A percentile compares a stretch with the other conserved stretches of the same genome.
phyloP scores from a whole-genome alignment of 805 yeast genomes.

The Teunomyces cretensis region DNA sequence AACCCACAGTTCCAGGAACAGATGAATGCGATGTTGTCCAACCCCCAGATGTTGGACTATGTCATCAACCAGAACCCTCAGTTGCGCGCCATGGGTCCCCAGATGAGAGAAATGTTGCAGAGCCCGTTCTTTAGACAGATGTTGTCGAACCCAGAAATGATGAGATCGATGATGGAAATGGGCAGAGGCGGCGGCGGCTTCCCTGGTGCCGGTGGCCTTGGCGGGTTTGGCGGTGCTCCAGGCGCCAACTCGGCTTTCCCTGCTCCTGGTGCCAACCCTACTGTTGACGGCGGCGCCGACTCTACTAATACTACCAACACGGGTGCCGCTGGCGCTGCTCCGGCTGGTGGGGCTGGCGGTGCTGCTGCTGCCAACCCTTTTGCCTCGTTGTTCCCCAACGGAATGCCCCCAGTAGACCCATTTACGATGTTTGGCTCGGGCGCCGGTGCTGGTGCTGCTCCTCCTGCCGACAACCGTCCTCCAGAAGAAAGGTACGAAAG shows the following conservation, averaged over 20 bases:
- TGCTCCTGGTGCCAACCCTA: conserved; percentile 41
- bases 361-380: conserved; percentile 37
- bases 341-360: conserved; percentile 9
- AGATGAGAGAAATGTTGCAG: conserved; percentile 81
- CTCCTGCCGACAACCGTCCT: conserved; percentile 40
- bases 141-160: conserved; percentile 74
- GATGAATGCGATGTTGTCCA: conserved; percentile 76
- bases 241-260: conserved; percentile 25
- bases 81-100: conserved; percentile 83
- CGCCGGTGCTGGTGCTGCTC: conserved; percentile 24
- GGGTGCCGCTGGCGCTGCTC: conserved; percentile 11
- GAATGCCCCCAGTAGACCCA: conserved; percentile 49
- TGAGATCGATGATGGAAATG: conserved; percentile 80
- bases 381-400: conserved; percentile 36
- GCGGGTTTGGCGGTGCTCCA: conserved; percentile 19
- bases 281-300: conserved; percentile 20
- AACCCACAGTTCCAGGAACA: conserved; percentile 80
- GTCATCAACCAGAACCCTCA: conserved; percentile 83
- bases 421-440: conserved; percentile 43
- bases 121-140: conserved; percentile 76
- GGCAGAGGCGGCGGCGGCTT: conserved; percentile 50
- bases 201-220: conserved; percentile 23
- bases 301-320: conserved; percentile 5
- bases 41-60: conserved; percentile 86
- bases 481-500: conserved; percentile 46